Evolutionary conservation across 768 basidiomycete genomes (phyloP).

Genomic region (Serendipita indica): DNA sequence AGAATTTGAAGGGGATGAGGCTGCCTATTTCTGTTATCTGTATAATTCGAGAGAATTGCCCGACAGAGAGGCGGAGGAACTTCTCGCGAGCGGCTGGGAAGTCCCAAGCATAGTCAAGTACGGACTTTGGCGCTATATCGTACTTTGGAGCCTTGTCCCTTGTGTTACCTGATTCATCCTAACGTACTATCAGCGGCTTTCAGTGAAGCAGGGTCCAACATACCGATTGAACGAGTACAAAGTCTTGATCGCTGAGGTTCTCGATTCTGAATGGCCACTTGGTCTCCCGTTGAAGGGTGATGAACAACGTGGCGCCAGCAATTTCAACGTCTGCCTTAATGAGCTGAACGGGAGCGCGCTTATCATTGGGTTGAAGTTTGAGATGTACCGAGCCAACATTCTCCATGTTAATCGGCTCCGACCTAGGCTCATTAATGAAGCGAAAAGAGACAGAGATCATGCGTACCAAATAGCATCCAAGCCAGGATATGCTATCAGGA

Average conservation of each 20-base stretch:
- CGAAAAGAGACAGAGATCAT: background rate
- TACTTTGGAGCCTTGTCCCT: conserved; percentile 35
- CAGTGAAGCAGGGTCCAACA: conserved; percentile 12
- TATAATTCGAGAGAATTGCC: conserved; percentile 45
- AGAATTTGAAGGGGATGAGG: conserved; percentile 76
- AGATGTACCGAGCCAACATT: conserved; percentile 78
- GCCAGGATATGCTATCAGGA: conserved; percentile 79
- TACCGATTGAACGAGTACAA: conserved; percentile 66
- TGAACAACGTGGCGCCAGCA: conserved; percentile 77
- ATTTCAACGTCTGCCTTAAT: conserved; percentile 66
- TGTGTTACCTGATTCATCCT: conserved; percentile 15
- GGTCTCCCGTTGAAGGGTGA: conserved; percentile 50
- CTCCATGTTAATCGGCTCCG: conserved; percentile 79
- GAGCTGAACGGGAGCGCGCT: conserved; percentile 33
- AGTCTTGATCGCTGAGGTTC: conserved; percentile 63
- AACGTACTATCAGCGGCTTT: background rate
- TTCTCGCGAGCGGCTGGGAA: conserved; percentile 73
- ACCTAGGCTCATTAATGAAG: conserved; percentile 37
- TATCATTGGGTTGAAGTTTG: conserved; percentile 33
- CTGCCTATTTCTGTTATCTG: conserved; percentile 96
- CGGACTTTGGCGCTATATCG: conserved; percentile 39
- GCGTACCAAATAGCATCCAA: conserved; percentile 64
- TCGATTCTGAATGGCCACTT: conserved; percentile 84
- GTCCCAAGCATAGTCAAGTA: conserved; percentile 80
- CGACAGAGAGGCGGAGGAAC: conserved; percentile 50